Conservation (phyloP, 1,139 yeast species). For the Geotrichum cucujoidarum region DNA sequence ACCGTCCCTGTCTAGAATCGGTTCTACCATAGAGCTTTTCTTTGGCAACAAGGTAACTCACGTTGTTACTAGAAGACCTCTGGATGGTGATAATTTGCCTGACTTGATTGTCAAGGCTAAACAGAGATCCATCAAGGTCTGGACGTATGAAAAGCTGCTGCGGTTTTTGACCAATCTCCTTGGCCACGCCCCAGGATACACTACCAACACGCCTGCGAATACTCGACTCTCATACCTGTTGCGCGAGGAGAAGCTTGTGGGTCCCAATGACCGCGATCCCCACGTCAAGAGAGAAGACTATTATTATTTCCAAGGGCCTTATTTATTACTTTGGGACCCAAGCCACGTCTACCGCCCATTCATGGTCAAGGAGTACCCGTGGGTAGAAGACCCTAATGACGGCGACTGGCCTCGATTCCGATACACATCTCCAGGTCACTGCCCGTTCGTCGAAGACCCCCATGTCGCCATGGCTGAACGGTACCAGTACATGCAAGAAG, state of each 20-base stretch:
- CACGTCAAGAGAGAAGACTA: conserved; percentile 78
- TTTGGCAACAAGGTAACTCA: conserved; percentile 77
- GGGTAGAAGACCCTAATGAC: conserved; percentile 43
- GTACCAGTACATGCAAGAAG: conserved; percentile 10
- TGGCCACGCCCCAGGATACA: conserved; percentile 32
- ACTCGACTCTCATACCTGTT: conserved; percentile 56
- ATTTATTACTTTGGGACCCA: conserved; percentile 75
- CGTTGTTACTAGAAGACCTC: conserved; percentile 62
- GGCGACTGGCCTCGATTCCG: conserved; percentile 49
- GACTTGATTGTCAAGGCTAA: conserved; percentile 67
- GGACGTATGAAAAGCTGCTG: conserved; percentile 83
- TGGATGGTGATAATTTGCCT: conserved; percentile 42
- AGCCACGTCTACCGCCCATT: conserved; percentile 77
- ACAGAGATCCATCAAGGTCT: conserved; percentile 60
- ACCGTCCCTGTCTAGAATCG: conserved; percentile 36
- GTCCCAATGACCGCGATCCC: conserved; percentile 87
- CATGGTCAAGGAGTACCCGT: conserved; percentile 73
- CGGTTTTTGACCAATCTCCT: conserved; percentile 74
- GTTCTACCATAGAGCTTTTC: conserved; percentile 55
- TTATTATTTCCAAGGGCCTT: conserved; percentile 72
- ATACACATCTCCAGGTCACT: conserved; percentile 44
- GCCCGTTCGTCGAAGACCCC: conserved; percentile 48
- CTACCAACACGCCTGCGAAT: conserved; percentile 24
- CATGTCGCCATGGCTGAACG: conserved; percentile 4
- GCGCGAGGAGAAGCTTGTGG: conserved; percentile 77